phyloP scores from a whole-genome alignment of 495 filamentous ascomycete species.

The Aspergillus leporis region DNA sequence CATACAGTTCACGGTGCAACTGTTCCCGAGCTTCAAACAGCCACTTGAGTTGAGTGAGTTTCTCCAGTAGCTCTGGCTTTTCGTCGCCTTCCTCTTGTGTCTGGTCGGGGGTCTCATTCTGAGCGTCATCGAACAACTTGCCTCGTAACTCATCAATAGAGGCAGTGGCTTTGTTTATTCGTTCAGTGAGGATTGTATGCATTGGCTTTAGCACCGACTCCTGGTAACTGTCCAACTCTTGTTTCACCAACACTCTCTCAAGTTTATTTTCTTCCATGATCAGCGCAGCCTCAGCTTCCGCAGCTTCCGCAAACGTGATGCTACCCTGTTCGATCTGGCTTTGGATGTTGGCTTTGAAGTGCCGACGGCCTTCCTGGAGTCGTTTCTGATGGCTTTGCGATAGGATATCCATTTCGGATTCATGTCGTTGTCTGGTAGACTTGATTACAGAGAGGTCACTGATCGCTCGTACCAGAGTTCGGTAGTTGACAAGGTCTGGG shows the following conservation, averaged over 20 bases:
- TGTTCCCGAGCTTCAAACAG: slow-evolving; percentile 91
- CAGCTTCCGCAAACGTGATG: slow-evolving; percentile 79
- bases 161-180: slow-evolving; percentile 61
- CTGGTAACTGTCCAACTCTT: slow-evolving; percentile 77
- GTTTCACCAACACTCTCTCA: slow-evolving; percentile 62
- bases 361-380: slow-evolving; percentile 46
- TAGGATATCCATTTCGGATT: slow-evolving; percentile 38
- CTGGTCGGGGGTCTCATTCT: slow-evolving; percentile 69
- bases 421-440: slow-evolving; percentile 61
- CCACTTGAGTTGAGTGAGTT: slow-evolving; percentile 94
- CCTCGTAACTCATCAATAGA: slow-evolving; percentile 71
- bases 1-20: slow-evolving; percentile 79
- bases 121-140: slow-evolving; percentile 72
- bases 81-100: slow-evolving; percentile 95
- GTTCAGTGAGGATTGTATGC: slow-evolving; percentile 66
- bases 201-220: slow-evolving; percentile 72
- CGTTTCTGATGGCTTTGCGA: slow-evolving; percentile 39
- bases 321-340: slow-evolving; percentile 70
- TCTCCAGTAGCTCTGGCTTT: slow-evolving; percentile 90
- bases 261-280: slow-evolving; percentile 60
- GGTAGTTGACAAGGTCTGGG: slow-evolving; percentile 77
- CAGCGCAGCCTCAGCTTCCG: slow-evolving; percentile 70
- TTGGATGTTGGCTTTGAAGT: slow-evolving; percentile 66
- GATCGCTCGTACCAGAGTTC: slow-evolving; percentile 71
- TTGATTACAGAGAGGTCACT: slow-evolving; percentile 75